Evolutionary conservation across 1,139 yeast genomes (phyloP).

Genomic region (Kluyveromyces sp.): DNA sequence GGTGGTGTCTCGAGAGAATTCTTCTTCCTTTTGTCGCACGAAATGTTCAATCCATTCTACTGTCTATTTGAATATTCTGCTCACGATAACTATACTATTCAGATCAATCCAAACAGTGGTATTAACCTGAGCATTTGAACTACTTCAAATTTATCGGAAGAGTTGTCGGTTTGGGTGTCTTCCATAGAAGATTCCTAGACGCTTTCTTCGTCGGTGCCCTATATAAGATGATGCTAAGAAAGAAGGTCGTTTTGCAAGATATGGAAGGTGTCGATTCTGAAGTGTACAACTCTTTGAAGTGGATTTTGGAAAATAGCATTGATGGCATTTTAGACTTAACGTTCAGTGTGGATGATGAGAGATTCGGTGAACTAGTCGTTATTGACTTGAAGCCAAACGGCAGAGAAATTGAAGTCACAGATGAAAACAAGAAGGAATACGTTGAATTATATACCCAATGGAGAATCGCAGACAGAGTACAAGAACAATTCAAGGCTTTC

Average conservation of each 20-base stretch:
- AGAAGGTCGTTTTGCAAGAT: constrained; percentile 90
- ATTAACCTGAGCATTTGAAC: constrained; percentile 93
- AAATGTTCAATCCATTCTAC: constrained; percentile 97
- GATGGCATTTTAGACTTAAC: constrained; percentile 80
- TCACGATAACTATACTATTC: constrained; percentile 94
- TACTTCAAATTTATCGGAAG: constrained; percentile 98
- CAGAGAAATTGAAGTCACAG: constrained; percentile 79
- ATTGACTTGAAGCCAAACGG: constrained; percentile 90
- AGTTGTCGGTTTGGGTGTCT: constrained; percentile 94
- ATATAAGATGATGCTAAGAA: constrained; percentile 94
- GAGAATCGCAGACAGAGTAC: constrained; percentile 89
- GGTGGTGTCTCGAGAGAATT: constrained; percentile 99
- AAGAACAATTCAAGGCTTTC: constrained; percentile 92
- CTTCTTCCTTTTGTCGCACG: constrained; percentile 91
- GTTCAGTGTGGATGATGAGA: constrained; percentile 91
- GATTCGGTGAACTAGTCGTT: constrained; percentile 87
- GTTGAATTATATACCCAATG: constrained; percentile 94
- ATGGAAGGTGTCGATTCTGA: constrained; percentile 99
- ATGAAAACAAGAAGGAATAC: constrained; percentile 90
- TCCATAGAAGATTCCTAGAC: constrained; percentile 95
- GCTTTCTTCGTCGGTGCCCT: constrained; percentile 98
- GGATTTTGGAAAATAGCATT: constrained; percentile 94
- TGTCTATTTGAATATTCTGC: constrained; percentile 96
- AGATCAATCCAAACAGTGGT: constrained; percentile 96
- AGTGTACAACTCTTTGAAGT: constrained; percentile 84